Percentiles rank a stretch among this genome's conserved stretches.
Evolutionary conservation across 1,284 basidiomycete species (phyloP).

Genomic region (Pascua guehoae): DNA sequence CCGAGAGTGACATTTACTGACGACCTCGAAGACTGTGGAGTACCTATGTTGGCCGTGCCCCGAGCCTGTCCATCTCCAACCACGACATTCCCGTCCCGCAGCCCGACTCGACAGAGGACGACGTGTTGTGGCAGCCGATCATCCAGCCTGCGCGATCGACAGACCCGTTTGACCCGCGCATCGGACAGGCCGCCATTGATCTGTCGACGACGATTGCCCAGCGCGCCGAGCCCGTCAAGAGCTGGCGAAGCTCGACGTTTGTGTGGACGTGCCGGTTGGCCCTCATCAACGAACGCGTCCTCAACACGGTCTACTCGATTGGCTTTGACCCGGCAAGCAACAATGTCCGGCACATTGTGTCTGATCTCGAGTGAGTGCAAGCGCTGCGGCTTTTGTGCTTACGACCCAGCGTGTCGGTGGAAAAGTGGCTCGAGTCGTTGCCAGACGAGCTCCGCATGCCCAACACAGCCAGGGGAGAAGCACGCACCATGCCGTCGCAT

Average conservation of each 20-base stretch:
- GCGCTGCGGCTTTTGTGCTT: not conserved
- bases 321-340: conserved; percentile 12
- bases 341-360: conserved; percentile 15
- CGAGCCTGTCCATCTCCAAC: conserved; percentile 13
- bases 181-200: conserved; percentile 7
- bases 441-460: conserved; percentile 17
- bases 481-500: conserved; percentile 16
- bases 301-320: conserved; percentile 17
- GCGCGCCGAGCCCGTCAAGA: conserved; percentile 15
- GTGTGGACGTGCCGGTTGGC: conserved; percentile 19
- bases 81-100: conserved; percentile 21
- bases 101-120: conserved; percentile 18
- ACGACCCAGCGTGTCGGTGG: conserved; percentile 5
- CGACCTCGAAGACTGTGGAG: conserved; percentile 21
- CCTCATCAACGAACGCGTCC: conserved; percentile 21
- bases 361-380: conserved; percentile 12
- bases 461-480: not conserved
- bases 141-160: conserved; percentile 6
- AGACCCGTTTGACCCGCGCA: conserved; percentile 7
- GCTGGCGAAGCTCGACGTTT: conserved; percentile 22
- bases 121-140: conserved; percentile 18
- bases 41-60: conserved; percentile 28
- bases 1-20: not conserved
- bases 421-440: conserved; percentile 22
- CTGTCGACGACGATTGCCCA: conserved; percentile 10